Conservation (phyloP, 345 rosid genomes). For the Pistacia atlantica region DNA sequence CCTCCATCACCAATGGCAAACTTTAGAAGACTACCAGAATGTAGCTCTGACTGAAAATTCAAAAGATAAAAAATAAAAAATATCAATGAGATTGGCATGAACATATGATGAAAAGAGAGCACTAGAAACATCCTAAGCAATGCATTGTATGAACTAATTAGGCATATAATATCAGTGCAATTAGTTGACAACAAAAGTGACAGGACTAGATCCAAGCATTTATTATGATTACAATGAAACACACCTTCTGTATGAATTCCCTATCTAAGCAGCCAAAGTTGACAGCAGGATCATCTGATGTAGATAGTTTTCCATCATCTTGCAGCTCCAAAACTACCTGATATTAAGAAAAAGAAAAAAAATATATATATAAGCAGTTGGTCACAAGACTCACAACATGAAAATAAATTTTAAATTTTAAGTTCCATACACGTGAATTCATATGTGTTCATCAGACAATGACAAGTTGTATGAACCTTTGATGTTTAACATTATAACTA, state of each 20-base stretch:
- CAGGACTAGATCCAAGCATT: not conserved
- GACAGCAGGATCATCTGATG: constrained; percentile 91
- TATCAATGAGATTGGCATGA: not conserved
- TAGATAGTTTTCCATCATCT: constrained; percentile 72
- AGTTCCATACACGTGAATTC: too few relatives aligned
- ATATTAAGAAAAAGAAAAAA: not conserved
- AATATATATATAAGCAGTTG: not conserved
- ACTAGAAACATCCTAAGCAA: not conserved
- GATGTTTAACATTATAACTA: not conserved
- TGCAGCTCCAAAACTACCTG: constrained; percentile 91
- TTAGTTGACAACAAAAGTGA: constrained; percentile 9
- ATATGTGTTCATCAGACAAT: not conserved
- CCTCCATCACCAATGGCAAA: constrained; percentile 77
- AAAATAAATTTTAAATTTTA: too few relatives aligned
- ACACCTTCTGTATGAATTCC: constrained; percentile 68
- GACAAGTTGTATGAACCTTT: not conserved
- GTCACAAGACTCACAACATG: not conserved
- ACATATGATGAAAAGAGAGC: not conserved
- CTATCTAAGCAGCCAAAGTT: constrained; percentile 63
- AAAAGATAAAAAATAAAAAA: constrained; percentile 3
- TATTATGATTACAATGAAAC: constrained; percentile 6
- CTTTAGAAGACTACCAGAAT: constrained; percentile 65
- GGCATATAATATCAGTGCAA: constrained; percentile 3
- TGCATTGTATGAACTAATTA: not conserved
- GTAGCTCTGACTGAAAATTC: constrained; percentile 58